Base-by-base conservation (phyloP, 1,284 basidiomycete genomes). In the Puccinia triticina region DNA sequence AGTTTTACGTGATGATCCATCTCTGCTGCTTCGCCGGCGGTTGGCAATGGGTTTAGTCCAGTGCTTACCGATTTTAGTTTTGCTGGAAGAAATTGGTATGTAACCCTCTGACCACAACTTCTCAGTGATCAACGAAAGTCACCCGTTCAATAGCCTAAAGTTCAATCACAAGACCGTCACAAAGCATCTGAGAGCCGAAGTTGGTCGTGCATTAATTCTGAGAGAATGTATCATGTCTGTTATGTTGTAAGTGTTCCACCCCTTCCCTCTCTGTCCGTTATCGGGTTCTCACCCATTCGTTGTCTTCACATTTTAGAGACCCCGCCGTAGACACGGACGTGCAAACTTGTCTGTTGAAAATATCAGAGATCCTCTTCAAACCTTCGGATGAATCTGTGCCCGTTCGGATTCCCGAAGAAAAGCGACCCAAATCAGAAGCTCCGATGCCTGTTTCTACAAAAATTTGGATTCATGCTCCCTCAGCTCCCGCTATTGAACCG, bases 311-410 rank as follows among this genome's bases (percentile, higher is more conserved):
- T n/a, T 14, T 69, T n/a, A 69, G 93, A 53, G 90, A 91, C 34
- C 89, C 92, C 0, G 90, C 92, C 74, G 90, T 91, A 69, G 96
- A 98, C 87, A 89, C 92, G 84, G 93, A 96, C 88, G 93, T 96
- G 67, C 92, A 95, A 53, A 94, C 94, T 91, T 94, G 93, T 83
- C 88, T 98, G 74, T 89, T 99, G 85, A 98, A 98, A 88, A 89
- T 98, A 14, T 94, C 93, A 16, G 96, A 98, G 86, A 89, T 98
- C 34, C 90, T 96, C 73, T 93, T 96, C 84, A 91, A 92, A 75
- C 92, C 93, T 26, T 88, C 90, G 3, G 91, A 94, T 80, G 95
- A 97, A 87, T 90, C 91, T 4, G 89, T 92, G n/a, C 95, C 94
- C 0, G 93, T 98, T 82, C 83, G 85, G 8, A 85, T 88, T 85